Evolutionary conservation across 257 asterid species (phyloP).

Genomic region (Galeopsis tetrahit): DNA sequence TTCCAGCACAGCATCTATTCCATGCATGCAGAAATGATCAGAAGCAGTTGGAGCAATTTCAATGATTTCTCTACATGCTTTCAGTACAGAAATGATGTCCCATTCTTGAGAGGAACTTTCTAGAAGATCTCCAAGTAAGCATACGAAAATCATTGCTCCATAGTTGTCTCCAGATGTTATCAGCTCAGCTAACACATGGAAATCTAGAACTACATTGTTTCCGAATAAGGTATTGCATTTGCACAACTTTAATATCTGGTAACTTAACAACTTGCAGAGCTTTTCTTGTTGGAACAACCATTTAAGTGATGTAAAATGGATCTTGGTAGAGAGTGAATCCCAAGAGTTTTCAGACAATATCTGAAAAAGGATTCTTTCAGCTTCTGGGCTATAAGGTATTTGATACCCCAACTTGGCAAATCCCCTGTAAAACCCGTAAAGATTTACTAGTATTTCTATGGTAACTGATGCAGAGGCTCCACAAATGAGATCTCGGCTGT

Average conservation of each 20-base stretch:
- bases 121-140: conserved; percentile 60
- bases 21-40: conserved; percentile 72
- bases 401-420: conserved; percentile 78
- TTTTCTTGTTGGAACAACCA: conserved; percentile 97
- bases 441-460: conserved; percentile 57
- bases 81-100: conserved; percentile 63
- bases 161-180: conserved; percentile 67
- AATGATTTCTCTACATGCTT: conserved; percentile 51
- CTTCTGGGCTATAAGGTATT: conserved; percentile 87
- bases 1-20: conserved; percentile 59
- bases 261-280: conserved; percentile 61
- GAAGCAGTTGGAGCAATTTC: conserved; percentile 75
- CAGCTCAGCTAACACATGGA: conserved; percentile 66
- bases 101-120: conserved; percentile 53
- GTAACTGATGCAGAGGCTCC: conserved; percentile 54
- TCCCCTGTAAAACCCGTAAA: conserved; percentile 82
- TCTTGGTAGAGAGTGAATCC: conserved; percentile 73
- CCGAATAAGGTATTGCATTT: conserved; percentile 44
- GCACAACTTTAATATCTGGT: conserved; percentile 73
- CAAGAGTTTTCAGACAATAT: conserved; percentile 68
- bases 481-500: conserved; percentile 49
- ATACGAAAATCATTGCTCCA: conserved; percentile 56
- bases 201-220: conserved; percentile 37
- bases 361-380: conserved; percentile 73
- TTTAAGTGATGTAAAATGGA: conserved; percentile 67